These are phyloP conservation scores for Kwoniella shivajii DNA, from an alignment of 1,284 basidiomycete species.

Conservation along the genomic window DNA sequence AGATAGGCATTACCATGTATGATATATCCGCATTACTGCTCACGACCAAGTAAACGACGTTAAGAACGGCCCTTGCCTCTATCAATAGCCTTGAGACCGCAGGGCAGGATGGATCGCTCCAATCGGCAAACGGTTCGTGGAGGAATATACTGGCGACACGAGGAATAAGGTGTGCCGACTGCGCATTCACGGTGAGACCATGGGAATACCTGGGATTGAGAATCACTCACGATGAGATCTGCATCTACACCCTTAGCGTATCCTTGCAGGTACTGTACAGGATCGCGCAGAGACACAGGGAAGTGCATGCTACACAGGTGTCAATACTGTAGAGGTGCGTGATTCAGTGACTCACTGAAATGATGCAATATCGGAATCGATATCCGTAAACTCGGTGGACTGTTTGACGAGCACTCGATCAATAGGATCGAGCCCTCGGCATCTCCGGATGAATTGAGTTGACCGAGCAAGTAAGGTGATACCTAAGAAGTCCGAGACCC, in stretches of 20 bases:
- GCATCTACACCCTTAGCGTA: conserved; percentile 36
- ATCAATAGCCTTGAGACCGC: conserved; percentile 31
- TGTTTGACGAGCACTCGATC: conserved; percentile 17
- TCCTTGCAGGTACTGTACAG: conserved; percentile 31
- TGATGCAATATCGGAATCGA: conserved; percentile 33
- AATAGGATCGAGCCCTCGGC: conserved; percentile 10
- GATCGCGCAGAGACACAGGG: conserved; percentile 38
- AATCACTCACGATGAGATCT: conserved; percentile 37
- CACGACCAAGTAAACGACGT: conserved; percentile 34
- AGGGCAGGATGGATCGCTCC: conserved; percentile 27
- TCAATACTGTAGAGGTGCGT: neutral
- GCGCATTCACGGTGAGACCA: neutral
- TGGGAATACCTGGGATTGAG: neutral
- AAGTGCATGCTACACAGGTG: conserved; percentile 27
- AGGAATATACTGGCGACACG: conserved; percentile 43
- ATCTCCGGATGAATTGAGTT: conserved; percentile 31
- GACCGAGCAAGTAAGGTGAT: conserved; percentile 36
- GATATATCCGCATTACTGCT: conserved; percentile 38
- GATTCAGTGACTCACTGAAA: conserved; percentile 30
- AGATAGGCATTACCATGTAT: conserved; percentile 28
- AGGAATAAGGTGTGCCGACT: conserved; percentile 39
- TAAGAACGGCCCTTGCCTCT: conserved; percentile 34
- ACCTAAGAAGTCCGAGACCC: conserved; percentile 12
- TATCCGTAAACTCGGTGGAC: conserved; percentile 28
- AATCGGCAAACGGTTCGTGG: conserved; percentile 45